Conservation (phyloP, 805 yeast genomes). For the Candida insectalens region DNA sequence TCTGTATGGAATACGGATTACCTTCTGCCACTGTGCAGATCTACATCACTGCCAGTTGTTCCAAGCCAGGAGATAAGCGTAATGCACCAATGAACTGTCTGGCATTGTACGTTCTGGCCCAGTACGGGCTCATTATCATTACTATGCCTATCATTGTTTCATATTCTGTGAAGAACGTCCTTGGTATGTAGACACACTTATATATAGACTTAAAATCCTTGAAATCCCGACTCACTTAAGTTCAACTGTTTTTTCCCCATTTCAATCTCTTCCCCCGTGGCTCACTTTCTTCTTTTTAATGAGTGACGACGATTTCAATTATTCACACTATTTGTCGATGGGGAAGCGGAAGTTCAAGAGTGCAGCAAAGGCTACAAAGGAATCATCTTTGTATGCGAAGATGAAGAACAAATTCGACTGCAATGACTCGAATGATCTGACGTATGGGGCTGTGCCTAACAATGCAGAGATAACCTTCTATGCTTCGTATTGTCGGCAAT, state of each 20-base stretch:
- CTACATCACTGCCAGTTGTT: slow-evolving; percentile 49
- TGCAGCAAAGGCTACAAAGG: slow-evolving; percentile 40
- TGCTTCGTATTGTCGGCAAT: slow-evolving; percentile 42
- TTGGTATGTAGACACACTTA: slow-evolving; percentile 11
- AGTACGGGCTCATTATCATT: slow-evolving; percentile 35
- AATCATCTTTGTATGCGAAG: slow-evolving; percentile 36
- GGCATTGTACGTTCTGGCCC: slow-evolving; percentile 39
- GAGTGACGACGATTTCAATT: too few relatives aligned
- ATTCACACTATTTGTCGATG: too few relatives aligned
- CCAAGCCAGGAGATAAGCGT: slow-evolving; percentile 37
- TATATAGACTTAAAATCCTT: not conserved
- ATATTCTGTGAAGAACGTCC: slow-evolving; percentile 24
- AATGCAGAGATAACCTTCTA: slow-evolving; percentile 55
- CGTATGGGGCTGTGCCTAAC: slow-evolving; percentile 28
- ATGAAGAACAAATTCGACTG: not conserved
- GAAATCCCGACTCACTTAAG: slow-evolving; percentile 10
- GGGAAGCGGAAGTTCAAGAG: slow-evolving; percentile 37
- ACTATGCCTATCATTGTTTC: slow-evolving; percentile 44
- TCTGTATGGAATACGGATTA: slow-evolving; percentile 37
- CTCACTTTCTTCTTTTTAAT: too few relatives aligned
- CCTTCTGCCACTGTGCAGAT: slow-evolving; percentile 53
- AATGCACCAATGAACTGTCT: slow-evolving; percentile 43
- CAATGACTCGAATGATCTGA: not conserved
- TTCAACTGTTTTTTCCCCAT: too few relatives aligned
- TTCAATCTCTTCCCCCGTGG: too few relatives aligned